phyloP scores from a whole-genome alignment of 768 basidiomycete species.

The Pleurotus giganteus region DNA sequence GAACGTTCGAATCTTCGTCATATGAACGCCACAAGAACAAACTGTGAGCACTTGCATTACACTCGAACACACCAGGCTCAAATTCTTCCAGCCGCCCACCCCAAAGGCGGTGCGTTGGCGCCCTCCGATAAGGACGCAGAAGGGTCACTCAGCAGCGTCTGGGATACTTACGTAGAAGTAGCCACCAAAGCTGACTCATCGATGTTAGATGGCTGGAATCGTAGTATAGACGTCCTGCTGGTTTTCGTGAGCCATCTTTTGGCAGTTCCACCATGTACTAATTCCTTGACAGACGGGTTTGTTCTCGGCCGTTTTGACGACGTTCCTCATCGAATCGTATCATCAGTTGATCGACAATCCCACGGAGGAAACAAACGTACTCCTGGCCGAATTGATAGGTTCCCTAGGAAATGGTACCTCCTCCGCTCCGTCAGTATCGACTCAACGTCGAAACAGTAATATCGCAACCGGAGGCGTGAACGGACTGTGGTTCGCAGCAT shows the following conservation, averaged over 20 bases:
- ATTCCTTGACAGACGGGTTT: conserved; percentile 30
- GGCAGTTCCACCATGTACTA: background rate
- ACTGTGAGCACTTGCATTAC: no score
- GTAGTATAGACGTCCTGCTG: conserved; percentile 41
- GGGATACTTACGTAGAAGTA: conserved; percentile 43
- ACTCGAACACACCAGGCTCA: background rate
- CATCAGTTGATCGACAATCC: conserved; percentile 32
- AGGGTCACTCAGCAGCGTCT: conserved; percentile 19
- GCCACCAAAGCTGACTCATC: conserved; percentile 32
- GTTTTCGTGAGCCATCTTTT: conserved; percentile 37
- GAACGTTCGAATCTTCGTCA: background rate
- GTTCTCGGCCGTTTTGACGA: conserved; percentile 37
- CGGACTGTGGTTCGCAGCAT: conserved; percentile 44
- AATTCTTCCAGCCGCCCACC: background rate
- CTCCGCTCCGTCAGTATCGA: background rate
- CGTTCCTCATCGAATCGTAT: conserved; percentile 32
- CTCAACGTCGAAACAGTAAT: conserved; percentile 7
- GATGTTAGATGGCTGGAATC: conserved; percentile 36
- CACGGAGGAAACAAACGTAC: conserved; percentile 15
- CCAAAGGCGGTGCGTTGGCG: background rate
- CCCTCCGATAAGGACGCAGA: background rate
- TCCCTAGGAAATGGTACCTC: conserved; percentile 5
- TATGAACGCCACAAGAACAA: background rate
- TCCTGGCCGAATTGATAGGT: background rate
- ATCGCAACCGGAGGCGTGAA: conserved; percentile 32